Conservation (phyloP, 768 basidiomycete species). For the Coprinopsis cinerea region DNA sequence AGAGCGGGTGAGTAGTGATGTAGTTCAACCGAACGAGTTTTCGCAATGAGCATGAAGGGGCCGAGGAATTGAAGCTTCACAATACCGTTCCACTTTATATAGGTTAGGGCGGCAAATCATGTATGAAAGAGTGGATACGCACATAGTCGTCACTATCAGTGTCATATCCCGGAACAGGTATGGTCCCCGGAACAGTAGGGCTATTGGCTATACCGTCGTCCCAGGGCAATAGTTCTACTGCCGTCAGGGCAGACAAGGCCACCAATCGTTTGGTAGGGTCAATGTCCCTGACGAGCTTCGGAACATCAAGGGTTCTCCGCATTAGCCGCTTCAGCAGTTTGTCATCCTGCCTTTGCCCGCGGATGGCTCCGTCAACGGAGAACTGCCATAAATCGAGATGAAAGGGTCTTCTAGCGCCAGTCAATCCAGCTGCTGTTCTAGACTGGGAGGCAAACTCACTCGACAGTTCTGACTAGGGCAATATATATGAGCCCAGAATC, state of each 20-base stretch:
- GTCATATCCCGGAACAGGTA: slow-evolving; percentile 14
- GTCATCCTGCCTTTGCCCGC: neutral
- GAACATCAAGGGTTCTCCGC: slow-evolving; percentile 15
- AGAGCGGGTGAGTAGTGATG: slow-evolving; percentile 25
- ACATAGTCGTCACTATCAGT: slow-evolving; percentile 32
- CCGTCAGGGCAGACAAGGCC: slow-evolving; percentile 23
- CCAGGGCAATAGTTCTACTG: slow-evolving; percentile 37
- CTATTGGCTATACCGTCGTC: slow-evolving; percentile 11
- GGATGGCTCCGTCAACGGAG: neutral
- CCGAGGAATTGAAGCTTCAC: slow-evolving; percentile 41
- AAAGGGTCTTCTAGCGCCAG: neutral
- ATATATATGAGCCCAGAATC: neutral
- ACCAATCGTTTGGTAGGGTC: slow-evolving; percentile 25
- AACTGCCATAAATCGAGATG: neutral
- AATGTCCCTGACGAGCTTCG: slow-evolving; percentile 29
- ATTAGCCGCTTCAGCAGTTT: slow-evolving; percentile 14
- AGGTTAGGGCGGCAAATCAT: neutral
- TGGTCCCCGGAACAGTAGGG: slow-evolving; percentile 1
- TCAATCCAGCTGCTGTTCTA: too few species aligned
- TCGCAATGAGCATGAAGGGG: slow-evolving; percentile 46
- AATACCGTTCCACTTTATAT: slow-evolving; percentile 33
- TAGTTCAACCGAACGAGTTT: slow-evolving; percentile 45
- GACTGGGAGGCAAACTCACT: neutral
- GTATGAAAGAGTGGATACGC: slow-evolving; percentile 9
- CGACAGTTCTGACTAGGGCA: neutral